Conservation (phyloP, 2,329 filamentous ascomycete genomes). For the Neospermospora avenae region DNA sequence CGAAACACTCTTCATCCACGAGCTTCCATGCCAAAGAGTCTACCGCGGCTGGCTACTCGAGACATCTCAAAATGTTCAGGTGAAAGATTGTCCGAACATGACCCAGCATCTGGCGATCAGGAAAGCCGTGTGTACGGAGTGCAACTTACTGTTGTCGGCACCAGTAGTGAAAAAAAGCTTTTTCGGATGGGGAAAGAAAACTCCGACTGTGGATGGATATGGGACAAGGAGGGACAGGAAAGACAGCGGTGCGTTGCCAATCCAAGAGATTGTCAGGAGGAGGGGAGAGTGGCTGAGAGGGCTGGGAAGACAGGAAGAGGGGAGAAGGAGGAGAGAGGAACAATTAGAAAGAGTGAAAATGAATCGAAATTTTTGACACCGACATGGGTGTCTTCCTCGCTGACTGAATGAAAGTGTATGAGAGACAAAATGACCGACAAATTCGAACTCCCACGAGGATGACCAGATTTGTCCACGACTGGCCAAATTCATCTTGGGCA, state of each 20-base stretch:
- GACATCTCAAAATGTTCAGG: neutral
- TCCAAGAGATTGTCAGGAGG: constrained; percentile 1
- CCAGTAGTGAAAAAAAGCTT: neutral
- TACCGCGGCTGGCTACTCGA: constrained; percentile 6
- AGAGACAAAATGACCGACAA: neutral
- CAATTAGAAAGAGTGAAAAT: neutral
- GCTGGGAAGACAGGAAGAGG: neutral
- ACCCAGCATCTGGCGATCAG: neutral
- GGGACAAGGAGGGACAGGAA: neutral
- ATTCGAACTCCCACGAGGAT: no score
- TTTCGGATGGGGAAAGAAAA: neutral
- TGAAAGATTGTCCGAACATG: neutral
- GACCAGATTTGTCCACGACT: no score
- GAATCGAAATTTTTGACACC: neutral
- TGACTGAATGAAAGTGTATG: neutral
- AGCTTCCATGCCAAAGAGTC: constrained; percentile 1
- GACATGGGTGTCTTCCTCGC: neutral
- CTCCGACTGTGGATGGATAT: neutral
- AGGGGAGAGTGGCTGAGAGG: constrained; percentile 4
- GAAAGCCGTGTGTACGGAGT: neutral
- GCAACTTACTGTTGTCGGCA: neutral
- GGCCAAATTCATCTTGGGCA: no score
- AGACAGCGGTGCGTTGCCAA: neutral
- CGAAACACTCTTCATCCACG: constrained; percentile 1
- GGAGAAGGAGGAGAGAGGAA: neutral